Base-by-base conservation (phyloP, 2,329 filamentous ascomycete genomes). In the Phyllosticta capitalensis region DNA sequence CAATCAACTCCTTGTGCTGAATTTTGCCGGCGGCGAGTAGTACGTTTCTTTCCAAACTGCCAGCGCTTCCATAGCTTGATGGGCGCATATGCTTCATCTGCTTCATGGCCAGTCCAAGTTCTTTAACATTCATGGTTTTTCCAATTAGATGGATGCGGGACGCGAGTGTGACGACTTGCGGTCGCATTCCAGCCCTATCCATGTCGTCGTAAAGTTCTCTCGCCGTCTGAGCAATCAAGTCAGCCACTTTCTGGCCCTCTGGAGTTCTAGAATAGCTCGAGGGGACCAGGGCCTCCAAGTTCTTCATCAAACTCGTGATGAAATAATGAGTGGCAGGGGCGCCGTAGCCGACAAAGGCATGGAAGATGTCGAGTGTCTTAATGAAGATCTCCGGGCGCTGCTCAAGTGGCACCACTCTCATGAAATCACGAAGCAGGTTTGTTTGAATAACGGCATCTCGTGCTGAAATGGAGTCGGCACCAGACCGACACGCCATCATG, bases 401-500 rank as follows among this genome's bases (percentile, higher is more conserved):
- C 14, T 38, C 56, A n/a, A 59, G 4, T 17, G 54, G 19, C 14
- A 19, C 33, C 4, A 7, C 9, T 22, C 26, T 30, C 6, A 54
- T 9, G n/a, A 45, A 0, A 56, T 54, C 17, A 30, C 52, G 57
- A 68, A 67, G 64, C 28, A 78, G 62, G 45, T 66, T 67, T 21
- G 65, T 65, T 9, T 78, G 56, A 1, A 77, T 56, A 9, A 62
- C 63, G 9, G 70, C 72, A 5, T 75, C 65, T 26, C 66, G 65
- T 10, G 64, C 64, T 1, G 67, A 66, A 38, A 67, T 72, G 26
- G 75, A 59, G 1, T 63, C 57, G 12, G 69, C 67, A 1, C 78
- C 78, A 26, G 74, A 71, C 21, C 77, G 76, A 61, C 77, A 81
- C 5, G 76, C 76, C 58, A 81, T 67, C 24, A 78, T 71, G 62